Base-by-base conservation (phyloP, 2,329 filamentous ascomycete genomes). In the Beauveria bassiana region DNA sequence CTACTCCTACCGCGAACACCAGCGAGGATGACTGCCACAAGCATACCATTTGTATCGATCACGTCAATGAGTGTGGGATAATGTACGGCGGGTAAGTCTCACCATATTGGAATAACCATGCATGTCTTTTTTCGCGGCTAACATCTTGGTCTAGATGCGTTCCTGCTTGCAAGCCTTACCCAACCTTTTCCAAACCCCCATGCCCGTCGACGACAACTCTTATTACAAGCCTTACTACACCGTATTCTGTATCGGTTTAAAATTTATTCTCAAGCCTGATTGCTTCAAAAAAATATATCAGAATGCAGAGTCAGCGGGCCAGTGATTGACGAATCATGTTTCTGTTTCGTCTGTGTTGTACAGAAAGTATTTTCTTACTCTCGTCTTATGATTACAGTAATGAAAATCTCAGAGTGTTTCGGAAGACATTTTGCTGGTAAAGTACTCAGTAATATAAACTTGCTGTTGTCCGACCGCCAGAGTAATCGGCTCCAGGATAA, bases 401-500 rank as follows among this genome's bases (percentile, higher is more conserved):
- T 22, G 22, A 12, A 10, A 8, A 3, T 26, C 22, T 28, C 40
- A 31, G 24, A 31, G 24, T 26, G 24, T 26, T 26, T 26, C 24
- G 24, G 24, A 1, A 26, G 24, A 26, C 5, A 26, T 26, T 3
- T 26, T 12, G 18, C 16, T 43, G 16, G 7, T 5, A 10, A 31
- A 24, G 8, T 4, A 1, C 1, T 28, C 68, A 73, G 53, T 79
- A 79, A 62, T 76, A 78, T 10, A 71, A 68, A 49, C 73, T 77
- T 0, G 70, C 73, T 10, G 71, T 70, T 6, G 67, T 64, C 28
- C 63, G 68, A 31, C 65, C 61, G 20, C 68, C 63, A 26, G 71
- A 64, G 67, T 78, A 78, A 38, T 79, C 75, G 3, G 67, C 68
- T 31, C 79, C 81, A 4, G 82, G 81, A 65, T 81, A 85, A 0